Percentiles rank a stretch among this genome's conserved stretches.
Conservation (phyloP, 2,329 filamentous ascomycete genomes). For the Aspergillus pseudoviridinutans region DNA sequence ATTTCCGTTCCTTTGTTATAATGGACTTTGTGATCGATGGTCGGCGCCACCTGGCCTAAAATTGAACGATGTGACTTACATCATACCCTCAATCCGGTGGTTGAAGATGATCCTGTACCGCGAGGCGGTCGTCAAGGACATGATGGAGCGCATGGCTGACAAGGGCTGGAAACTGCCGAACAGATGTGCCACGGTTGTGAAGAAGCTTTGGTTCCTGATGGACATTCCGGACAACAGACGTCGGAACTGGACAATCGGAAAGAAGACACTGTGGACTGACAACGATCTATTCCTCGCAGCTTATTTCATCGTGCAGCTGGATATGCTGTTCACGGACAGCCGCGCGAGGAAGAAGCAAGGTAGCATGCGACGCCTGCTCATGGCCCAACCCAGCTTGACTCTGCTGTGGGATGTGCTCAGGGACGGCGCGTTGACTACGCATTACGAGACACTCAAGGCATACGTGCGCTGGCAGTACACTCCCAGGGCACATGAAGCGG, state of each 20-base stretch:
- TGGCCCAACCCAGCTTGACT: conserved; percentile 56
- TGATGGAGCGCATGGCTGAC: conserved; percentile 58
- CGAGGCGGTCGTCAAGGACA: conserved; percentile 55
- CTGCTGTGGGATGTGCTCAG: conserved; percentile 60
- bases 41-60: conserved; percentile 49
- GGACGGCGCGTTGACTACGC: conserved; percentile 48
- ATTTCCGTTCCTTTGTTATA: conserved; percentile 62
- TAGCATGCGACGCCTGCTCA: conserved; percentile 53
- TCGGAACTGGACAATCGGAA: conserved; percentile 54
- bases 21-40: conserved; percentile 51
- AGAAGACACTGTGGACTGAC: conserved; percentile 53
- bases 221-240: conserved; percentile 58
- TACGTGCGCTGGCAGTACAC: conserved; percentile 56
- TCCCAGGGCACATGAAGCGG: conserved; percentile 23
- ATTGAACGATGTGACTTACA: conserved; percentile 18
- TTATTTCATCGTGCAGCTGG: conserved; percentile 67
- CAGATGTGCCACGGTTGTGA: conserved; percentile 46
- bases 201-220: conserved; percentile 71
- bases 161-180: conserved; percentile 56
- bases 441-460: conserved; percentile 53
- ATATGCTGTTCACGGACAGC: conserved; percentile 65
- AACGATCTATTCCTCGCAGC: conserved; percentile 59
- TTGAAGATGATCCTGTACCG: conserved; percentile 62
- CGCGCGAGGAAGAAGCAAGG: conserved; percentile 49
- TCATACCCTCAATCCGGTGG: conserved; percentile 63